Percentiles rank a stretch among this genome's conserved stretches.
Evolutionary conservation across 2,329 filamentous ascomycete species (phyloP).

Genomic region (Macrophomina tecta): DNA sequence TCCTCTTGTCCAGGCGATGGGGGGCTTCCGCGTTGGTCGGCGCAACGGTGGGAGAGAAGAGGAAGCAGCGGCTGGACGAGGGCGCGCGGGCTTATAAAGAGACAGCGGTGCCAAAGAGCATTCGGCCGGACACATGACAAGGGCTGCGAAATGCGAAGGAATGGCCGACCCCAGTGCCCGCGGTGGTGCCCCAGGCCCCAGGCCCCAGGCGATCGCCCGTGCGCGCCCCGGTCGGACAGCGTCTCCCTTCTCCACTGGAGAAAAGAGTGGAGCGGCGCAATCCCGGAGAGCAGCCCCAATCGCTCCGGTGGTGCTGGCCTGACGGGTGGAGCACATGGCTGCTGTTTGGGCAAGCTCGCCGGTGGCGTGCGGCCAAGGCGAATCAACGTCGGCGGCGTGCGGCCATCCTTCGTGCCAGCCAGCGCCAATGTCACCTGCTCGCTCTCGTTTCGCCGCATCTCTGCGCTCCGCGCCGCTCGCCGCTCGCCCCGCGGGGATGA

Average conservation of each 20-base stretch:
- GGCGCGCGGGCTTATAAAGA: conserved; percentile 25
- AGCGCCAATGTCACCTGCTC: conserved; percentile 13
- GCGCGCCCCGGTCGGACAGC: not conserved
- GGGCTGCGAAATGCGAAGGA: conserved; percentile 11
- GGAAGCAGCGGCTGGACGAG: not conserved
- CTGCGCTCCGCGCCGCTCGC: not conserved
- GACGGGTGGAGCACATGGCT: conserved; percentile 4
- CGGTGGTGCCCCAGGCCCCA: conserved; percentile 5
- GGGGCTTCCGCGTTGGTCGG: not conserved
- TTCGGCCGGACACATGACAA: conserved; percentile 17
- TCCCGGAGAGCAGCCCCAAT: not conserved
- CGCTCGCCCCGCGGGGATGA: conserved; percentile 9
- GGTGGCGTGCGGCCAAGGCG: conserved; percentile 20
- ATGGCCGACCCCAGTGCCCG: not conserved
- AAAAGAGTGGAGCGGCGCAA: conserved; percentile 20
- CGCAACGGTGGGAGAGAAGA: not conserved
- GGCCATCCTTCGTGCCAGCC: not conserved
- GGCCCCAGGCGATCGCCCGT: conserved; percentile 21
- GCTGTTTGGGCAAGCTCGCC: conserved; percentile 15
- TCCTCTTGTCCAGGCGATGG: conserved; percentile 1
- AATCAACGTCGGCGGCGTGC: conserved; percentile 13
- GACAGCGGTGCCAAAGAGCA: not conserved
- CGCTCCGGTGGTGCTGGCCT: not conserved
- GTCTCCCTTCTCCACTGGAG: conserved; percentile 7
- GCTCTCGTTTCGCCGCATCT: not conserved